Conservation (phyloP, 805 yeast species). For the Zygotorulaspora sp. region DNA sequence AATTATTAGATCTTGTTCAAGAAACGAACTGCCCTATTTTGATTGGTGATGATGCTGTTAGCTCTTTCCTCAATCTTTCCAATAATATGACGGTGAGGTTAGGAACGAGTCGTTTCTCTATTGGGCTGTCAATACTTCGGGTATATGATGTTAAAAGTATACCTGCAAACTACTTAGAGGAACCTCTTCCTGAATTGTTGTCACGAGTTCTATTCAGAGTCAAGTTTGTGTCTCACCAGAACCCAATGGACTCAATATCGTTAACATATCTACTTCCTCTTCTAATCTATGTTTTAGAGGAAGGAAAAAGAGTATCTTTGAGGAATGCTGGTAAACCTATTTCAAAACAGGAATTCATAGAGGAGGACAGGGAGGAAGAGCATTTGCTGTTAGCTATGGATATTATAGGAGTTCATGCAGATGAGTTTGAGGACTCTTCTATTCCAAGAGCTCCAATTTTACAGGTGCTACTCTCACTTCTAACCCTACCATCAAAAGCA, state of each 20-base stretch:
- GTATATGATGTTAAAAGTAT: slow-evolving; percentile 44
- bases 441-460: slow-evolving; percentile 69
- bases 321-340: slow-evolving; percentile 49
- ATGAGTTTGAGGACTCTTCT: slow-evolving; percentile 56
- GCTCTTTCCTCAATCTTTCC: slow-evolving; percentile 54
- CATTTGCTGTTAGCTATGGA: slow-evolving; percentile 73
- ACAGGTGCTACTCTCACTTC: slow-evolving; percentile 55
- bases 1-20: slow-evolving; percentile 44
- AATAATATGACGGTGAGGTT: slow-evolving; percentile 48
- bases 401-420: slow-evolving; percentile 64
- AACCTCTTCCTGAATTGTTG: slow-evolving; percentile 49
- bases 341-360: slow-evolving; percentile 63
- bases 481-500: slow-evolving; percentile 72
- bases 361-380: slow-evolving; percentile 86
- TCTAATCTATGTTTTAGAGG: slow-evolving; percentile 59
- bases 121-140: slow-evolving; percentile 71
- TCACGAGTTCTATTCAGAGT: slow-evolving; percentile 70
- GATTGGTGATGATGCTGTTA: slow-evolving; percentile 42
- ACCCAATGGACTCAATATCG: slow-evolving; percentile 61
- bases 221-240: slow-evolving; percentile 68
- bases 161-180: slow-evolving; percentile 45
- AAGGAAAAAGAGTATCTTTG: slow-evolving; percentile 55
- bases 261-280: slow-evolving; percentile 74
- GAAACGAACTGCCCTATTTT: slow-evolving; percentile 35
- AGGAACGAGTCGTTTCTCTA: slow-evolving; percentile 45